Evolutionary conservation across 208 protist species (phyloP).

Genomic region (Wallacemonas sp.): DNA sequence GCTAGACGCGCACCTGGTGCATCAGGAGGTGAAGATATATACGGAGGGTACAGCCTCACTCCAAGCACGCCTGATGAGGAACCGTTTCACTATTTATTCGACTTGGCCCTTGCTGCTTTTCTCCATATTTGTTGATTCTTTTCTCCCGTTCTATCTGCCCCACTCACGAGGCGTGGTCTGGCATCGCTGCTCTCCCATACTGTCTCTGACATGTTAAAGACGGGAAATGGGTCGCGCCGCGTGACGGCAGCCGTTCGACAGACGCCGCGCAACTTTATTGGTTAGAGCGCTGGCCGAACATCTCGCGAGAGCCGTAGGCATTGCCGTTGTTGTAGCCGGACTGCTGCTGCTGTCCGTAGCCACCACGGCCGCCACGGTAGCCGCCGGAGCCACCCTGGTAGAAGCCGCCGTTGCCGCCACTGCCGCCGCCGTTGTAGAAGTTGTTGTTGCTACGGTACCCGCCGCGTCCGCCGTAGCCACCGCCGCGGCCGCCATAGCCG

Average conservation of each 20-base stretch:
- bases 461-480: constrained; percentile 23
- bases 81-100: too few relatives aligned
- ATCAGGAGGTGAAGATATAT: too few relatives aligned
- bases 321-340: constrained; percentile 13
- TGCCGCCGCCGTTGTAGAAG: constrained; percentile 25
- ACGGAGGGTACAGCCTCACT: too few relatives aligned
- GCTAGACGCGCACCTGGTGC: too few relatives aligned
- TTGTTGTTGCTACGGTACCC: constrained; percentile 21
- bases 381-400: constrained; percentile 33
- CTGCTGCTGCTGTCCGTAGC: constrained; percentile 22
- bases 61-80: too few relatives aligned
- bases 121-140: too few relatives aligned
- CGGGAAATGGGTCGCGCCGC: not conserved
- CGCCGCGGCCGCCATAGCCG: constrained; percentile 33
- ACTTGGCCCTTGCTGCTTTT: too few relatives aligned
- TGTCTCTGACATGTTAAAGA: constrained; percentile 17
- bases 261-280: constrained; percentile 1
- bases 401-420: constrained; percentile 26
- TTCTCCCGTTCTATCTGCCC: too few relatives aligned
- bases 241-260: not conserved
- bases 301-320: constrained; percentile 20
- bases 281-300: constrained; percentile 55
- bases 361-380: constrained; percentile 19
- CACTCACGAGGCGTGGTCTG: too few relatives aligned
- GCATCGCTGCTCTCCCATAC: too few relatives aligned